Evolutionary conservation across 148 eudicot species (phyloP).

Genomic region (Rhododendron molle): DNA sequence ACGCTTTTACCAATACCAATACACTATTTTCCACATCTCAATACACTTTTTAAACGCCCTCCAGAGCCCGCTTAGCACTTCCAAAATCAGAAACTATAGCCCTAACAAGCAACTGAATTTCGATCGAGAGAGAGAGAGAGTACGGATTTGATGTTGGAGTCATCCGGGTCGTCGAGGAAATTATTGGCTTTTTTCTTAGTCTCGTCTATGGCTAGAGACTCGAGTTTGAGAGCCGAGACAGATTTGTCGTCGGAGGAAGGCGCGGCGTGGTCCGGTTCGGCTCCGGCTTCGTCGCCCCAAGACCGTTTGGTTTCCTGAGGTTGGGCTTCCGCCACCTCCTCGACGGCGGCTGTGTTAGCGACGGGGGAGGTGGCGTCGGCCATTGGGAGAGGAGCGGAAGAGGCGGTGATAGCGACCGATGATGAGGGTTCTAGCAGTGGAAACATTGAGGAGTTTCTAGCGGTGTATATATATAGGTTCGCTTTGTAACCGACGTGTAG

Average conservation of each 20-base stretch:
- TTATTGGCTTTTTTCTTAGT: slow-evolving; percentile 9
- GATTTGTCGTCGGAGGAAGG: slow-evolving; percentile 12
- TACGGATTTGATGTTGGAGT: slow-evolving; percentile 68
- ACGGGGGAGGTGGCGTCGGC: slow-evolving; percentile 15
- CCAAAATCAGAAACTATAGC: not conserved
- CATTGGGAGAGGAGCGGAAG: slow-evolving; percentile 19
- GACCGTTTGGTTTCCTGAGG: slow-evolving; percentile 23
- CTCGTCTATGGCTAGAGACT: slow-evolving; percentile 29
- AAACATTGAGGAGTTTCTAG: not conserved
- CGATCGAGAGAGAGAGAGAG: not conserved
- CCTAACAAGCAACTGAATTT: not conserved
- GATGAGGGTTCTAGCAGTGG: not conserved
- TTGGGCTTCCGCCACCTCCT: slow-evolving; percentile 7
- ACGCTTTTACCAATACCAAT: not conserved
- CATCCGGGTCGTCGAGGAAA: slow-evolving; percentile 63
- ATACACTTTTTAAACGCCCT: not conserved
- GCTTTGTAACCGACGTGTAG: not conserved
- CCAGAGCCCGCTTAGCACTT: not conserved
- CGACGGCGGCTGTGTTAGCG: too few relatives aligned
- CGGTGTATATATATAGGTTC: not conserved
- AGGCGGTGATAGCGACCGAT: too few relatives aligned
- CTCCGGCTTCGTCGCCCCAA: slow-evolving; percentile 58
- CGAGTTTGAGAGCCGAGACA: slow-evolving; percentile 13
- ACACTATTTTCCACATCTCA: not conserved
- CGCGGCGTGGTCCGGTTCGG: slow-evolving; percentile 17